phyloP scores from a whole-genome alignment of 768 basidiomycete genomes.

The Boletellus sp. region DNA sequence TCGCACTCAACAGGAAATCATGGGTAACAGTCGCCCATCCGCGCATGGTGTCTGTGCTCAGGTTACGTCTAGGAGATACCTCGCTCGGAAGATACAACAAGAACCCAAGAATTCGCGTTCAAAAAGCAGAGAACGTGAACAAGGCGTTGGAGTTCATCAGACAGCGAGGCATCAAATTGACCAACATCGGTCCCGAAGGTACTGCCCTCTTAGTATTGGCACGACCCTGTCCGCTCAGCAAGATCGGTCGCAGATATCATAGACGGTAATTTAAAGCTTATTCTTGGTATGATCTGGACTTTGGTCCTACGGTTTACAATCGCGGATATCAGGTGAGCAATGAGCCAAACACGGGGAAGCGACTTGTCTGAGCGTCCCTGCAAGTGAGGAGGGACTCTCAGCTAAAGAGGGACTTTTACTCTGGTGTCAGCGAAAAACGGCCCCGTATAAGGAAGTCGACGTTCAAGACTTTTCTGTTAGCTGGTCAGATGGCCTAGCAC shows the following conservation, averaged over 20 bases:
- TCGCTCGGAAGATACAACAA: slow-evolving; percentile 95
- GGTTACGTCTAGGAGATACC: slow-evolving; percentile 58
- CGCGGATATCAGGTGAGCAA: slow-evolving; percentile 87
- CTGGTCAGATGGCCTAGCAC: slow-evolving; percentile 93
- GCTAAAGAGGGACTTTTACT: slow-evolving; percentile 96
- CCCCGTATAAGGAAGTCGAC: slow-evolving; percentile 84
- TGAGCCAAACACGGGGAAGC: background rate
- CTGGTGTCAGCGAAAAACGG: slow-evolving; percentile 98
- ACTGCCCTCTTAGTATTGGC: slow-evolving; percentile 4
- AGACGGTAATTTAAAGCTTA: slow-evolving; percentile 97
- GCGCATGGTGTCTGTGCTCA: slow-evolving; percentile 7
- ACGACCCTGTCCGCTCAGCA: slow-evolving; percentile 1
- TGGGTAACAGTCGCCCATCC: slow-evolving; percentile 54
- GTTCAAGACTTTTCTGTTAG: slow-evolving; percentile 91
- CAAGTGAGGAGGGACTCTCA: slow-evolving; percentile 95
- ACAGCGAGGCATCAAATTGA: slow-evolving; percentile 89
- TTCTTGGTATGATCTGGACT: slow-evolving; percentile 99
- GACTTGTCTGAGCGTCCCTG: slow-evolving; percentile 8
- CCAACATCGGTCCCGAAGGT: slow-evolving; percentile 98
- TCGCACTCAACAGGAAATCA: slow-evolving; percentile 72
- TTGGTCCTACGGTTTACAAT: slow-evolving; percentile 96
- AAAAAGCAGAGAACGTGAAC: slow-evolving; percentile 98
- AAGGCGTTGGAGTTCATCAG: slow-evolving; percentile 95
- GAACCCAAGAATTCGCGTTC: slow-evolving; percentile 85
- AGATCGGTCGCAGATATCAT: slow-evolving; percentile 73